Evolutionary conservation across 805 yeast species (phyloP), one percentile per base, ranked within the genome.

Genomic region (Clavispora fructus): DNA sequence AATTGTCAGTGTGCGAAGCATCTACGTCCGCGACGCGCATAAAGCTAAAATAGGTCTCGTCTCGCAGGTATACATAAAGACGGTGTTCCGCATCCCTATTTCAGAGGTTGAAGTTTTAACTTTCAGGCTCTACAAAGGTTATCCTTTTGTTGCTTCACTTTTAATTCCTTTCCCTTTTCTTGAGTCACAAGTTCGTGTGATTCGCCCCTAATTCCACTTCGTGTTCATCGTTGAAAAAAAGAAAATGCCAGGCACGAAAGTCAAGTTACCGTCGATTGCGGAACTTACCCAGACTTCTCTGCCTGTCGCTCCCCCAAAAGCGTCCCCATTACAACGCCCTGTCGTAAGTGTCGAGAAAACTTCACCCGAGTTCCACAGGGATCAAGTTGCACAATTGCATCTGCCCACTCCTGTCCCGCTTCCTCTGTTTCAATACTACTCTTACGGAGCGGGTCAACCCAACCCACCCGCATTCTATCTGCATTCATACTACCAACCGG

Each of bases 191-290:
- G 3, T 14, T 7, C n/a, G 17, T n/a, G 16, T 14, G 17, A 7
- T 14, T 17, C 35, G 6, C 2, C 12, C 12, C 32, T 11, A 12
- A 11, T 13, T 12, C 14, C 32, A 12, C 2, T 3, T 33, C 7
- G 13, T 33, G 11, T 19, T 17, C 13, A 10, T 16, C 7, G 25
- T 8, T 14, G 26, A n/a, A 26, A 25, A 13, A 13, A n/a, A n/a
- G n/a, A 38, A 26, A 8, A 40, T 31, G 43, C 23, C 38, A 2
- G 41, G 23, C 23, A 26, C 49, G 19, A 50, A 43, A 42, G 46
- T 54, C 43, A 52, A 52, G 32, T 53, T 54, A 33, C 58, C 58
- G 3, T 52, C 56, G 35, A 54, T 54, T 11, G 52, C 56, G 5
- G 58, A 54, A 31, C 56, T 54, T 37, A 54, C 58, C 32, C 42